phyloP scores from a whole-genome alignment of 148 eudicot species.

The Chenopodium formosanum region DNA sequence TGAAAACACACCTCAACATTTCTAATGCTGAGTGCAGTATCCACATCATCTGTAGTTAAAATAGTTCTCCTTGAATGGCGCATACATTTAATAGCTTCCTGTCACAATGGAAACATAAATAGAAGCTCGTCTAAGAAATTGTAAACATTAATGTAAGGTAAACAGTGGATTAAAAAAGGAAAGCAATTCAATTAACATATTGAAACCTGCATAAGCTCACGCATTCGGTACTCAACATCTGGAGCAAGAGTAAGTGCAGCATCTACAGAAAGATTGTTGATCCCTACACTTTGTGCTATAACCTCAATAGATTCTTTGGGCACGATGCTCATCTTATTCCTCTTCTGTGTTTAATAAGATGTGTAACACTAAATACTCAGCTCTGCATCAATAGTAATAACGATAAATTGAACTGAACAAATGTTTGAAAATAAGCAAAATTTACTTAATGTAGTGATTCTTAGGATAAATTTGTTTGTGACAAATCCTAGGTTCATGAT shows the following conservation, averaged over 20 bases:
- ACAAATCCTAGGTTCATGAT: background rate
- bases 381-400: background rate
- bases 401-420: no score
- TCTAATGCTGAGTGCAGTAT: conserved; percentile 63
- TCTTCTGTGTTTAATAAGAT: background rate
- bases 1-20: conserved; percentile 60
- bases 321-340: conserved; percentile 57
- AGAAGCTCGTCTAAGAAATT: background rate
- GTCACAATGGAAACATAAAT: conserved; percentile 15
- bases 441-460: no score
- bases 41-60: conserved; percentile 71
- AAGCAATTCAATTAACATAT: background rate
- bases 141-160: background rate
- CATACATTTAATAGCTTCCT: conserved; percentile 86
- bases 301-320: conserved; percentile 73
- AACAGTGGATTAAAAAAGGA: background rate
- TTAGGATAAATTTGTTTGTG: background rate
- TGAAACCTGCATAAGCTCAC: conserved; percentile 67
- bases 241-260: conserved; percentile 70
- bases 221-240: conserved; percentile 79
- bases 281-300: conserved; percentile 69
- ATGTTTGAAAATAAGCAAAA: background rate
- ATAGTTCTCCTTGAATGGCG: conserved; percentile 66
- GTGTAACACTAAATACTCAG: conserved; percentile 3
- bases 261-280: conserved; percentile 56